Base-by-base conservation (phyloP, 805 yeast genomes). In the Yamadazyma olivae region DNA sequence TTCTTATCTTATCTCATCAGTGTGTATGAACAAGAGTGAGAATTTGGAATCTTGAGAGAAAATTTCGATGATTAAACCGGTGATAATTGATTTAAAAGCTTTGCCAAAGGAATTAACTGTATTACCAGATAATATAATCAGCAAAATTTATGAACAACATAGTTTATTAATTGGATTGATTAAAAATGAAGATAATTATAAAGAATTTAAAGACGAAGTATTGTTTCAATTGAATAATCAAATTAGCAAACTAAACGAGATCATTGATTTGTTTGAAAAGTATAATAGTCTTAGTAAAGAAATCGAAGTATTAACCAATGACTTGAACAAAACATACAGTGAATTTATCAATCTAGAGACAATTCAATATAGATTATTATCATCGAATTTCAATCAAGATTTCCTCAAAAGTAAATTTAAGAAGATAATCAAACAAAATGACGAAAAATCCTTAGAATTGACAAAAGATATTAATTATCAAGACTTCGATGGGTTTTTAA, bases 341-440 rank as follows among this genome's bases (percentile, higher is more conserved):
- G 64, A 66, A 40, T 67, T 64, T 44, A 39, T 53, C 16, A 50
- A 51, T 36, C 45, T 62, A 29, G 71, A 67, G 40, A 56, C 64
- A 10, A 47, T 41, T 22, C 72, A 67, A 49, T 65, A 65, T 50
- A 64, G 64, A 41, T 51, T 65, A 19, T 49, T 66, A 15, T 54
- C 67, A 21, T 40, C 63, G 25, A 67, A 61, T 40, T 67, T 54
- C 48, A 62, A 64, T 45, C 57, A 50, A 26, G 60, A 54, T 27
- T 47, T 56, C 30, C 52, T 60, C 39, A 56, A 55, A 31, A 44
- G 50, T 12, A 61, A 59, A 45, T 61, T 51, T 35, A 42, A 41
- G 14, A 46, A 44, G 22, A 36, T 57, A 33, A 54, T 64, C 22
- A 51, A 49, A 5, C 41, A 40, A 5, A 45, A 46, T 20, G 44